Percentiles rank a stretch among this genome's conserved stretches.
phyloP scores from a whole-genome alignment of 1,284 basidiomycete species.

The Lentinula novae-zelandiae region DNA sequence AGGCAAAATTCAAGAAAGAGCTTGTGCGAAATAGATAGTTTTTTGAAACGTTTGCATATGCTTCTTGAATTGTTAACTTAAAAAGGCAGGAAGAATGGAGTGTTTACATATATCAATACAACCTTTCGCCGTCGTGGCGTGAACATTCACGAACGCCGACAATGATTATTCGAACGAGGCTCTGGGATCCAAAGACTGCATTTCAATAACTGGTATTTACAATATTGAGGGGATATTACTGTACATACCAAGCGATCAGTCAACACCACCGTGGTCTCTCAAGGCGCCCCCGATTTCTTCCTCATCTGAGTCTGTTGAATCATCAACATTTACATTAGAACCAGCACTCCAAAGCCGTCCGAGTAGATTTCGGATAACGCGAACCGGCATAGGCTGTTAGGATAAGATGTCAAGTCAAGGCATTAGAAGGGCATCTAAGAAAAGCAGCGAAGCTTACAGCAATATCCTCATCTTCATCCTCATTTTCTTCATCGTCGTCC shows the following conservation, averaged over 20 bases:
- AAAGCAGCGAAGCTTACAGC: conserved; percentile 34
- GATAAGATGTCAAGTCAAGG: neutral
- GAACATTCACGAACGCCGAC: no score
- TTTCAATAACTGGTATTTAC: no score
- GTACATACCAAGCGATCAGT: neutral
- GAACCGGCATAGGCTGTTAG: conserved; percentile 54
- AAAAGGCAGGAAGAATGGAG: neutral
- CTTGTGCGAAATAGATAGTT: no score
- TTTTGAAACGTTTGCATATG: no score
- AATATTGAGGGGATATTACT: neutral
- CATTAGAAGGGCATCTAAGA: neutral
- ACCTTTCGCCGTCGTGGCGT: no score
- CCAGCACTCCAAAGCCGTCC: conserved; percentile 57
- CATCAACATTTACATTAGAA: conserved; percentile 10
- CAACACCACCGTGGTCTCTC: conserved; percentile 8
- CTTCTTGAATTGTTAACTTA: neutral
- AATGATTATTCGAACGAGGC: no score
- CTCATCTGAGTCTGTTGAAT: neutral
- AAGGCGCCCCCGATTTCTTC: neutral
- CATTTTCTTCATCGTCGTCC: conserved; percentile 22
- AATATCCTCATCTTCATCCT: conserved; percentile 35
- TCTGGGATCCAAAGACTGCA: no score
- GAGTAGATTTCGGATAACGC: conserved; percentile 58
- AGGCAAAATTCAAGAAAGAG: no score
- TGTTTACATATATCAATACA: no score